A percentile compares a stretch with the other conserved stretches of the same genome.
phyloP scores from a whole-genome alignment of 2,329 filamentous ascomycete genomes.

The Xylaria sp. region DNA sequence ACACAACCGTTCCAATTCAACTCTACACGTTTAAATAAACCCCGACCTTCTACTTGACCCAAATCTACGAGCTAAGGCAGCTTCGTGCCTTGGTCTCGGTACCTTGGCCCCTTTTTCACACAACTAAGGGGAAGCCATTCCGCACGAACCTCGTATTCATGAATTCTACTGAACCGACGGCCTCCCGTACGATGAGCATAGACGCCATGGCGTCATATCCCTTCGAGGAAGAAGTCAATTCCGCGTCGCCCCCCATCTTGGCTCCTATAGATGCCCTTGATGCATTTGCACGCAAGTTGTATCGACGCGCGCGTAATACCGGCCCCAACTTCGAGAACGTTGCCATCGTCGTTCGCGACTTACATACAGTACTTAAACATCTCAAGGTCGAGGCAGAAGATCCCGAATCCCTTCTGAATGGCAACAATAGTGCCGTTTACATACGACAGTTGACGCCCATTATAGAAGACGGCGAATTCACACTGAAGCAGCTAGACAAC shows the following conservation, averaged over 20 bases:
- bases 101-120: neutral
- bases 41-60: neutral
- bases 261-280: conserved; percentile 65
- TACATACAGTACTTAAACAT: conserved; percentile 67
- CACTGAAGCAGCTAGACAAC: conserved; percentile 64
- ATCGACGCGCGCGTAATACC: conserved; percentile 62
- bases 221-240: conserved; percentile 15
- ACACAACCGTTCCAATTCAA: neutral
- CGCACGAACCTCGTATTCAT: neutral
- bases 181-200: conserved; percentile 18
- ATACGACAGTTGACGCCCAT: conserved; percentile 61
- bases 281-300: conserved; percentile 64
- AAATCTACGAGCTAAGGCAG: neutral
- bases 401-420: conserved; percentile 64
- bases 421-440: conserved; percentile 55
- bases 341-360: conserved; percentile 59
- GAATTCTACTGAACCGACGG: neutral
- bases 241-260: conserved; percentile 23
- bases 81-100: neutral
- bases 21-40: neutral
- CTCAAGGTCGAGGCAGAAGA: conserved; percentile 67
- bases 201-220: conserved; percentile 21
- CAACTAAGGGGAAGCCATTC: neutral
- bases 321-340: conserved; percentile 61
- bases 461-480: conserved; percentile 64